Evolutionary conservation across 2,329 filamentous ascomycete genomes (phyloP).

Genomic region (Teratosphaeria epicoccoides): DNA sequence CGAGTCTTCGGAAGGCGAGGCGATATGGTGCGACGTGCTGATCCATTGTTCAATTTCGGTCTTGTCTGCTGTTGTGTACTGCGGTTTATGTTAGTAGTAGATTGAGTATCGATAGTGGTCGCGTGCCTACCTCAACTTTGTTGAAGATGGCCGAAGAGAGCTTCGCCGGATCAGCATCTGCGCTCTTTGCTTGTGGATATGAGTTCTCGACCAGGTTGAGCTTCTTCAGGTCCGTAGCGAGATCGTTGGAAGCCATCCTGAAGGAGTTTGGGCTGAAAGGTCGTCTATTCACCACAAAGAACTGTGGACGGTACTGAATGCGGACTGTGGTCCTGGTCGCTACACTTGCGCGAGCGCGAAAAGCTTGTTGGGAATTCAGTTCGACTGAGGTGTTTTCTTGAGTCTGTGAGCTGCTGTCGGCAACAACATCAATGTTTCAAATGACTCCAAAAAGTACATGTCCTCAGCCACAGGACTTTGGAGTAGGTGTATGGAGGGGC

Average conservation of each 20-base stretch:
- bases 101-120: not conserved
- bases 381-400: not conserved
- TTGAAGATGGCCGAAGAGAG: conserved; percentile 26
- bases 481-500: not conserved
- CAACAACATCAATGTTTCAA: not conserved
- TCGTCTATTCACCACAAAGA: not conserved
- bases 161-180: conserved; percentile 24
- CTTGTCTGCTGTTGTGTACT: conserved; percentile 69
- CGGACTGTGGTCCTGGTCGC: not conserved
- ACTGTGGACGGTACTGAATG: not conserved
- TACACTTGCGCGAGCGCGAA: not conserved
- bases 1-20: conserved; percentile 47
- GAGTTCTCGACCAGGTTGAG: conserved; percentile 22
- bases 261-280: not conserved
- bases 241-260: conserved; percentile 20
- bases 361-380: not conserved
- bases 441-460: not conserved
- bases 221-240: conserved; percentile 23
- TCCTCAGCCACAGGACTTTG: not conserved
- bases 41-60: conserved; percentile 86
- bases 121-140: conserved; percentile 19
- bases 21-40: conserved; percentile 62
- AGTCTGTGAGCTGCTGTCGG: not conserved
- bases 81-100: conserved; percentile 25
- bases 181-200: conserved; percentile 24